Evolutionary conservation across 306 rosid genomes (phyloP).

Genomic region (Betula pendula): DNA sequence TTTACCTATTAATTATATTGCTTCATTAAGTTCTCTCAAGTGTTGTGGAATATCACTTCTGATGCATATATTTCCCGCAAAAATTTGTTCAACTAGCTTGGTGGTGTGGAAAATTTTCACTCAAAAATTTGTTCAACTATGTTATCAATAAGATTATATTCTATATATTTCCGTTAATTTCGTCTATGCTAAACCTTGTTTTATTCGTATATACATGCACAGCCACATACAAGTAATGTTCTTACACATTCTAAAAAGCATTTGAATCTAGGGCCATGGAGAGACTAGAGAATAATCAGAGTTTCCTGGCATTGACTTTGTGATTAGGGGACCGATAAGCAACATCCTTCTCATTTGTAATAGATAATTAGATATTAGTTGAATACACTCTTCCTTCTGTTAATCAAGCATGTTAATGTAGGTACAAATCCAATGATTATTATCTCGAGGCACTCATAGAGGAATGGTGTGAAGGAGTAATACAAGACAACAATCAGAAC

Average conservation of each 20-base stretch:
- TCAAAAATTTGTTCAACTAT: neutral
- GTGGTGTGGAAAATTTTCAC: neutral
- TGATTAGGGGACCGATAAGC: conserved; percentile 11
- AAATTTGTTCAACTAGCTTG: neutral
- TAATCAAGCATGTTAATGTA: conserved; percentile 26
- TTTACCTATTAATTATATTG: conserved; percentile 10
- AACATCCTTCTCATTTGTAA: conserved; percentile 2
- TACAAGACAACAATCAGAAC: conserved; percentile 52
- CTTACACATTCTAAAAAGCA: conserved; percentile 8
- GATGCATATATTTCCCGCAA: too few relatives aligned
- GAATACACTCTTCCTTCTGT: conserved; percentile 8
- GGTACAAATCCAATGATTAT: conserved; percentile 81
- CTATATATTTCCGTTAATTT: neutral
- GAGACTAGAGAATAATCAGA: conserved; percentile 1
- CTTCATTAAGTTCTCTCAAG: neutral
- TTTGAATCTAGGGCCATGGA: neutral
- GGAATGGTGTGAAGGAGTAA: conserved; percentile 97
- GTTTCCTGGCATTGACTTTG: neutral
- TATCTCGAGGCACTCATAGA: conserved; percentile 74
- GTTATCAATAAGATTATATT: neutral
- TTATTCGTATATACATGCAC: neutral
- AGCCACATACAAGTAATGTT: neutral
- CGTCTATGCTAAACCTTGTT: neutral
- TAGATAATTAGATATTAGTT: conserved; percentile 5
- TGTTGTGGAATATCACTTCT: neutral